phyloP scores from a whole-genome alignment of 345 rosid genomes.

The Brassica cretica region DNA sequence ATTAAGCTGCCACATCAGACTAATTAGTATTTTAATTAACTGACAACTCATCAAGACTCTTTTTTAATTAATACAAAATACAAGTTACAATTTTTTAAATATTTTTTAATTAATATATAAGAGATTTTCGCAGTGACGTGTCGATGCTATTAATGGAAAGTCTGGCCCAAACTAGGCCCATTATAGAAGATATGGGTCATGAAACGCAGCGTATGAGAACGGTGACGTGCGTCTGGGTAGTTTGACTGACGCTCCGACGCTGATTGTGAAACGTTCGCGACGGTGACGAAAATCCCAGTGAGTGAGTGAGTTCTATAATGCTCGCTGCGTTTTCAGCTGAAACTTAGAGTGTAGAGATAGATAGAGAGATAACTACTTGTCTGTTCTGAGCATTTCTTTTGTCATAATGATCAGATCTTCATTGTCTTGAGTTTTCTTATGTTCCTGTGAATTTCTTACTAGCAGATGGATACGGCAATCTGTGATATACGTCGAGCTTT shows the following conservation, averaged over 20 bases:
- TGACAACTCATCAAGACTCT: no score
- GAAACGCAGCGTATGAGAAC: conserved; percentile 11
- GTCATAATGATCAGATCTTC: conserved; percentile 2
- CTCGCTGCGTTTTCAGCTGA: not conserved
- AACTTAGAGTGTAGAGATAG: no score
- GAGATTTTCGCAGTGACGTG: no score
- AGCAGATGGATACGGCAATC: not conserved
- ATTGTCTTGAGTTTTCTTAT: not conserved
- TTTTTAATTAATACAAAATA: no score
- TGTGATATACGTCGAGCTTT: not conserved
- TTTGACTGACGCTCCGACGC: conserved; percentile 22
- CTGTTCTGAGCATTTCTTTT: not conserved
- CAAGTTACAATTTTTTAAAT: no score
- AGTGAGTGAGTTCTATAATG: not conserved
- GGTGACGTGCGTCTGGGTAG: conserved; percentile 10
- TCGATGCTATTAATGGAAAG: no score
- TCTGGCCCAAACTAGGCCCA: conserved; percentile 27
- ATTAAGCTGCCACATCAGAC: no score
- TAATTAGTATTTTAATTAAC: no score
- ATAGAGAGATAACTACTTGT: not conserved
- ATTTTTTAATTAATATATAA: no score
- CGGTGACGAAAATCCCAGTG: conserved; percentile 27
- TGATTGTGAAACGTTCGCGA: conserved; percentile 24
- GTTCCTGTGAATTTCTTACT: not conserved
- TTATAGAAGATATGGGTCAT: not conserved